These are phyloP conservation scores for Aspergillus neoniger DNA, from an alignment of 2,329 filamentous ascomycete species.

Conservation along the genomic window DNA sequence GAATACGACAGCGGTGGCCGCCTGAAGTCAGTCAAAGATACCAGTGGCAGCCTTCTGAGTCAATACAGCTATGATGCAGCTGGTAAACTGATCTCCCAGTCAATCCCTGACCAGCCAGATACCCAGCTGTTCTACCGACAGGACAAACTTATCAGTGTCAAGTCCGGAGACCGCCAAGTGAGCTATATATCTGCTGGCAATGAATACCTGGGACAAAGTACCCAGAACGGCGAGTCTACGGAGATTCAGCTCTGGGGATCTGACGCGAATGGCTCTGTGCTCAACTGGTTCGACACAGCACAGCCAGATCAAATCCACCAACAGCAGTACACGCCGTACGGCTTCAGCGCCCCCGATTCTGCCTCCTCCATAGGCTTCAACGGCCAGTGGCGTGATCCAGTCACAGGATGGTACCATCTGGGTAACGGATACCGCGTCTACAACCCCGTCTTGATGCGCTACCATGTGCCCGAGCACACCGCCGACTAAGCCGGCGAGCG, in stretches of 20 bases:
- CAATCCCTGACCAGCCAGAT: constrained; percentile 1
- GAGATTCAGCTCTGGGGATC: constrained; percentile 5
- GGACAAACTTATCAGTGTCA: constrained; percentile 3
- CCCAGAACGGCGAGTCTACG: background rate
- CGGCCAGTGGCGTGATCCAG: constrained; percentile 16
- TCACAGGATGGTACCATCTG: constrained; percentile 18
- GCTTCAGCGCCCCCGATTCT: background rate
- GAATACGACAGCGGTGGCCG: constrained; percentile 5
- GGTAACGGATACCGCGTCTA: constrained; percentile 18
- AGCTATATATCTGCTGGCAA: constrained; percentile 8
- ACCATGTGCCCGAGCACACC: constrained; percentile 11
- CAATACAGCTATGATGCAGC: constrained; percentile 11
- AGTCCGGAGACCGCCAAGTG: background rate
- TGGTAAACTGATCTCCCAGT: constrained; percentile 6
- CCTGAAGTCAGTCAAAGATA: background rate
- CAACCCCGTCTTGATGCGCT: constrained; percentile 18
- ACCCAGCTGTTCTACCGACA: constrained; percentile 5
- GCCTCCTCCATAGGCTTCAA: constrained; percentile 13
- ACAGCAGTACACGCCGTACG: constrained; percentile 11
- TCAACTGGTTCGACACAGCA: background rate
- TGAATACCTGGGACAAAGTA: constrained; percentile 5
- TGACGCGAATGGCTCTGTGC: background rate
- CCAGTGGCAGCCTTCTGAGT: background rate
- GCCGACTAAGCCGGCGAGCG: background rate
- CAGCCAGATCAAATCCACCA: background rate